These are phyloP conservation scores for Triticum urartu DNA, from an alignment of 176 grass and related monocot genomes.

Conservation along the genomic window DNA sequence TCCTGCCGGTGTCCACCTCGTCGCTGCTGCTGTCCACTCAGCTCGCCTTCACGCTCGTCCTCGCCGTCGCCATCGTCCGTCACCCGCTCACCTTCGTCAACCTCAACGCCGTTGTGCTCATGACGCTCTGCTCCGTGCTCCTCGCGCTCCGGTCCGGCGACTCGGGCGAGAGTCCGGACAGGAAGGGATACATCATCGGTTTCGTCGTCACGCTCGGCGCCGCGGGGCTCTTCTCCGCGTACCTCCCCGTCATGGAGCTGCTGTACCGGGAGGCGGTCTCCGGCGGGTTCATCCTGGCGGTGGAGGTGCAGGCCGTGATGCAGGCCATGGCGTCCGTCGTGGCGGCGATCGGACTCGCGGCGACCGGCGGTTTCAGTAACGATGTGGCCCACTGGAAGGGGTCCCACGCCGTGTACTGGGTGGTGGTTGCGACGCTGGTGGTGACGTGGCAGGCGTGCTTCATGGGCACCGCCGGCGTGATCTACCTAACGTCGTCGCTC, in stretches of 20 bases:
- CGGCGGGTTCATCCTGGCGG: slow-evolving; percentile 57
- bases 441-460: slow-evolving; percentile 82
- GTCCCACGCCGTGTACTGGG: slow-evolving; percentile 54
- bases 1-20: slow-evolving; percentile 86
- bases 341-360: slow-evolving; percentile 48
- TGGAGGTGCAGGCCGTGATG: slow-evolving; percentile 86
- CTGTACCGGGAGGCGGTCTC: slow-evolving; percentile 56
- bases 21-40: slow-evolving; percentile 88
- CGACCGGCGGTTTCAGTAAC: slow-evolving; percentile 24
- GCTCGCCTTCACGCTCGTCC: slow-evolving; percentile 74
- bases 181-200: slow-evolving; percentile 43
- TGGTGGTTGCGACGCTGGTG: slow-evolving; percentile 47
- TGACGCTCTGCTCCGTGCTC: slow-evolving; percentile 71
- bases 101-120: slow-evolving; percentile 75
- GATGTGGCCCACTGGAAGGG: slow-evolving; percentile 55
- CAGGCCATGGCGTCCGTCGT: slow-evolving; percentile 71
- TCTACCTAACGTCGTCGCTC: slow-evolving; percentile 79
- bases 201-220: slow-evolving; percentile 73
- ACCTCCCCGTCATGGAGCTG: slow-evolving; percentile 81
- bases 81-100: slow-evolving; percentile 79
- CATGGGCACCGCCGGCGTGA: slow-evolving; percentile 78
- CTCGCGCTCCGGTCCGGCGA: slow-evolving; percentile 50
- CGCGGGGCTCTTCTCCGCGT: slow-evolving; percentile 67
- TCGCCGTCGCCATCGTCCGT: slow-evolving; percentile 66
- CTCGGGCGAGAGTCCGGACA: slow-evolving; percentile 36